Percentiles rank a stretch among this genome's conserved stretches.
Evolutionary conservation across 768 basidiomycete species (phyloP).

Genomic region (Russula dissimulans): DNA sequence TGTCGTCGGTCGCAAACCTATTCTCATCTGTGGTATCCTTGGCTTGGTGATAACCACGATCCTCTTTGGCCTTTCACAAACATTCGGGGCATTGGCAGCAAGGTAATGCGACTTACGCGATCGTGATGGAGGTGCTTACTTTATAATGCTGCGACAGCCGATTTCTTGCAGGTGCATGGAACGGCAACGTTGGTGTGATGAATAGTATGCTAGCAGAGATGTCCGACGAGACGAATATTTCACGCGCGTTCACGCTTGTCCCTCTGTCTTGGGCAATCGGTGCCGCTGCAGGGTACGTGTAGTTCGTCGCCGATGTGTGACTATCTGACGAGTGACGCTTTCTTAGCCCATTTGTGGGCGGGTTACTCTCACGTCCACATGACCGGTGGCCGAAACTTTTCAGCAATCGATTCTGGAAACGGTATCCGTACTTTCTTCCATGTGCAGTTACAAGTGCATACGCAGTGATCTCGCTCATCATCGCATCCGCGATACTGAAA

Average conservation of each 20-base stretch:
- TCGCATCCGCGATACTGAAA: constrained; percentile 23
- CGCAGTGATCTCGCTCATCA: constrained; percentile 22
- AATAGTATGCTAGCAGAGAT: constrained; percentile 45
- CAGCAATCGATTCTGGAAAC: constrained; percentile 16
- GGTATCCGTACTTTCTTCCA: constrained; percentile 26
- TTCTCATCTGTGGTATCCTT: constrained; percentile 32
- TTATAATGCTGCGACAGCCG: background rate
- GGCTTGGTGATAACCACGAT: constrained; percentile 28
- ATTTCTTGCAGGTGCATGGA: constrained; percentile 3
- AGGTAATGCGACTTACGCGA: constrained; percentile 17
- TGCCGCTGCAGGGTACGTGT: background rate
- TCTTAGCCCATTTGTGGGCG: constrained; percentile 16
- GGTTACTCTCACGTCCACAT: constrained; percentile 20
- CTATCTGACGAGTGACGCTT: background rate
- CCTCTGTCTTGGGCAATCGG: constrained; percentile 24
- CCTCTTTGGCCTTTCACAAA: constrained; percentile 30
- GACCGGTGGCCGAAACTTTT: constrained; percentile 18
- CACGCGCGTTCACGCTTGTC: constrained; percentile 30
- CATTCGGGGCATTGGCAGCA: constrained; percentile 24
- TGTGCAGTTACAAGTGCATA: constrained; percentile 26
- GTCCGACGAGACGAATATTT: constrained; percentile 50
- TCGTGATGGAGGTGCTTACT: background rate
- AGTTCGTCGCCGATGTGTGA: background rate
- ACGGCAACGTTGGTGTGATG: constrained; percentile 1
- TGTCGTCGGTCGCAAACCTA: constrained; percentile 39